Conservation (phyloP, 257 asterid genomes). For the Scutellaria minor region DNA sequence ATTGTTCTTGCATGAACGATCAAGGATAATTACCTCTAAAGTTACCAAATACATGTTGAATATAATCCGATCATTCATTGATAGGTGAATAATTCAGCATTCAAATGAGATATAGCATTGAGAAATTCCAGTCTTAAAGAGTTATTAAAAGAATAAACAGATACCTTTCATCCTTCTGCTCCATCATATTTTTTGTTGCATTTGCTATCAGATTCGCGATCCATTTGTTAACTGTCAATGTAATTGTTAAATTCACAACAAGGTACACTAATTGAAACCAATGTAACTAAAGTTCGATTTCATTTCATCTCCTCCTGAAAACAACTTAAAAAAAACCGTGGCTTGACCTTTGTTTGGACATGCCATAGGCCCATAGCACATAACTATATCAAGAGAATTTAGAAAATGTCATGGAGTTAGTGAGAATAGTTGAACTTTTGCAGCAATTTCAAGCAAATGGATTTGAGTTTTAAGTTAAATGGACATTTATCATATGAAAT, state of each 20-base stretch:
- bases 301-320: neutral
- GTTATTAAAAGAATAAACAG: constrained; percentile 2
- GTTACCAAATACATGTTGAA: neutral
- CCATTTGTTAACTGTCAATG: constrained; percentile 84
- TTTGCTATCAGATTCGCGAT: constrained; percentile 88
- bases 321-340: neutral
- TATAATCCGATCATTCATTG: constrained; percentile 9
- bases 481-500: neutral
- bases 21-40: neutral
- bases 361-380: neutral
- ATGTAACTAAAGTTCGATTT: neutral
- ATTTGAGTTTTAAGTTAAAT: neutral
- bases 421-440: neutral
- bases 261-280: neutral
- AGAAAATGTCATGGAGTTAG: neutral
- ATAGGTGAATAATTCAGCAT: neutral
- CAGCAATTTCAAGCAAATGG: neutral
- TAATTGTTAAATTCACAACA: constrained; percentile 23
- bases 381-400: neutral
- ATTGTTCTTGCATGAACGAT: neutral
- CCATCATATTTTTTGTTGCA: constrained; percentile 92
- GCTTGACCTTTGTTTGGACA: too few species aligned
- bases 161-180: constrained; percentile 96
- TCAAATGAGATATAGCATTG: constrained; percentile 6
- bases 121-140: neutral